Conservation (phyloP, 1,284 basidiomycete genomes). For the Heterobasidion annosum region DNA sequence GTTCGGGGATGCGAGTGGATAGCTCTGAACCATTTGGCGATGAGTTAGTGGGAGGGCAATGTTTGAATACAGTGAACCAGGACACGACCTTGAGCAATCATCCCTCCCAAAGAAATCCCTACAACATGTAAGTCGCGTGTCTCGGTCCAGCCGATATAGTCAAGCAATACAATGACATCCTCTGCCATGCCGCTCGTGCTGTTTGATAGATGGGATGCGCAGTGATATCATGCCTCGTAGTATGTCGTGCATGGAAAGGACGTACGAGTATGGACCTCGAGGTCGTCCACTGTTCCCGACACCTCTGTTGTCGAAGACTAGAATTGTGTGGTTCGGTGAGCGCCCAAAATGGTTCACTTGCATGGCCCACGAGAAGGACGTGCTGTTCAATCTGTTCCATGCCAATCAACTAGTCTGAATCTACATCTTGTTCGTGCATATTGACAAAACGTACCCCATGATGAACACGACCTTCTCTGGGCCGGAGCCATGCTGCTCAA, state of each 20-base stretch:
- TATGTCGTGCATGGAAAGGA: slow-evolving; percentile 1
- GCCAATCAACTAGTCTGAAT: neutral
- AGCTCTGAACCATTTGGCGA: slow-evolving; percentile 35
- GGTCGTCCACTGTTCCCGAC: slow-evolving; percentile 74
- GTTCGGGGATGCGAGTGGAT: slow-evolving; percentile 53
- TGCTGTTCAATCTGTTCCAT: slow-evolving; percentile 41
- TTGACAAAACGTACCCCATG: slow-evolving; percentile 40
- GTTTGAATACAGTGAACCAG: neutral
- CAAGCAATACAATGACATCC: slow-evolving; percentile 62
- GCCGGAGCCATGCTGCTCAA: slow-evolving; percentile 63
- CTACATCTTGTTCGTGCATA: neutral
- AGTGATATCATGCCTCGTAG: too few species aligned
- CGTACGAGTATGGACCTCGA: slow-evolving; percentile 55
- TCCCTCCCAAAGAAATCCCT: slow-evolving; percentile 78
- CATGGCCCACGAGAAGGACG: slow-evolving; percentile 51
- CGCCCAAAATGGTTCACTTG: slow-evolving; percentile 54
- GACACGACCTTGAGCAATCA: slow-evolving; percentile 67
- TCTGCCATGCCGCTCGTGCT: slow-evolving; percentile 76
- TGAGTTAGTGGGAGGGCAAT: neutral
- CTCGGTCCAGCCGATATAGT: slow-evolving; percentile 67
- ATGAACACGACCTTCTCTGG: slow-evolving; percentile 60
- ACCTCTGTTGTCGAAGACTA: slow-evolving; percentile 86
- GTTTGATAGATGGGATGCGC: neutral
- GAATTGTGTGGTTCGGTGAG: slow-evolving; percentile 41
- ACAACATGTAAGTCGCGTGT: slow-evolving; percentile 62